Percentiles rank a stretch among this genome's conserved stretches.
phyloP scores from a whole-genome alignment of 2,329 filamentous ascomycete genomes.

The Talaromyces sp. region DNA sequence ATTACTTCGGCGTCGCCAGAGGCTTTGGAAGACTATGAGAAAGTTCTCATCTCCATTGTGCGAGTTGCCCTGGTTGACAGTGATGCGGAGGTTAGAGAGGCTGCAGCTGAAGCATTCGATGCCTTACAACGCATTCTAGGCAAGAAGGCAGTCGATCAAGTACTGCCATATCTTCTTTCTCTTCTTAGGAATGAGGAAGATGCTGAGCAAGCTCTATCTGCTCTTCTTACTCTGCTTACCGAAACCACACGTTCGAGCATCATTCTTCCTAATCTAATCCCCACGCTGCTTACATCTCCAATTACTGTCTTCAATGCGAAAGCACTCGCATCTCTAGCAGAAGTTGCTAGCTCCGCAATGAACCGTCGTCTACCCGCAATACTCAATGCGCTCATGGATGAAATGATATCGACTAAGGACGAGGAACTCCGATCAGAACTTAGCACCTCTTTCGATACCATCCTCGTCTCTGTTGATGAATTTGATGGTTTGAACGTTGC shows the following conservation, averaged over 20 bases:
- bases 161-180: constrained; percentile 85
- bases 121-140: constrained; percentile 89
- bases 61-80: constrained; percentile 87
- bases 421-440: constrained; percentile 72
- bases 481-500: constrained; percentile 91
- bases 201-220: constrained; percentile 87
- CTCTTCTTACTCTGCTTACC: constrained; percentile 87
- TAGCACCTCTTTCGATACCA: constrained; percentile 77
- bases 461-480: constrained; percentile 90
- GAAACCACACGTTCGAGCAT: constrained; percentile 93
- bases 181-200: constrained; percentile 82
- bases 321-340: constrained; percentile 85
- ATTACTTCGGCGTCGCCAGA: constrained; percentile 86
- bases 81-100: constrained; percentile 85
- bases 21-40: constrained; percentile 88
- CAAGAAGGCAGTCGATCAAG: constrained; percentile 92
- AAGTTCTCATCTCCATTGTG: constrained; percentile 90
- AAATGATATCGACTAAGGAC: constrained; percentile 71
- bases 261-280: constrained; percentile 92
- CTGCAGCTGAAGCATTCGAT: constrained; percentile 95
- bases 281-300: constrained; percentile 82
- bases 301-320: constrained; percentile 94
- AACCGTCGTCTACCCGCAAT: constrained; percentile 84
- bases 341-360: constrained; percentile 88
- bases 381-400: constrained; percentile 91